A percentile compares a stretch with the other conserved stretches of the same genome.
phyloP scores from a whole-genome alignment of 768 basidiomycete species.

The Boletus reticulatus region DNA sequence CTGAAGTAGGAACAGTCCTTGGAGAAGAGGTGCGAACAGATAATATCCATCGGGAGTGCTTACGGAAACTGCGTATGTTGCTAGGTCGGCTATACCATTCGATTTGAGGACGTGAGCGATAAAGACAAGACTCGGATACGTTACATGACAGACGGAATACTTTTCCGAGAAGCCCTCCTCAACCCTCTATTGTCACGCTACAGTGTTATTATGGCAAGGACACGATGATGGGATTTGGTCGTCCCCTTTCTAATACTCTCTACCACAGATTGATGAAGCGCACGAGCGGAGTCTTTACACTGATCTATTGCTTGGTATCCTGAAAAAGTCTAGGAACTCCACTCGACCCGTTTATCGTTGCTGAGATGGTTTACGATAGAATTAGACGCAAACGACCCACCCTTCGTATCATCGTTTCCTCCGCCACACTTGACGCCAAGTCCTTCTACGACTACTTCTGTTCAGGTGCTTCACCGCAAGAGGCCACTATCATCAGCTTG shows the following conservation, averaged over 20 bases:
- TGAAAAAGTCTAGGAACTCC: constrained; percentile 74
- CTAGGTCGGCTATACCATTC: constrained; percentile 96
- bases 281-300: constrained; percentile 97
- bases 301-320: constrained; percentile 83
- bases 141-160: constrained; percentile 98
- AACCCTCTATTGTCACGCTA: constrained; percentile 92
- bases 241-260: background rate
- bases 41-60: background rate
- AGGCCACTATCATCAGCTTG: constrained; percentile 81
- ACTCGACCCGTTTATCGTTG: background rate
- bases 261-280: constrained; percentile 86
- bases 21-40: constrained; percentile 72
- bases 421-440: constrained; percentile 92
- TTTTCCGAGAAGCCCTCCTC: constrained; percentile 89
- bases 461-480: constrained; percentile 54
- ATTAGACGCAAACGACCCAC: constrained; percentile 90
- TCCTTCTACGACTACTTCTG: constrained; percentile 90
- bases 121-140: constrained; percentile 85
- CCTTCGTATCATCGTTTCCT: constrained; percentile 89
- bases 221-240: background rate
- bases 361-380: constrained; percentile 39
- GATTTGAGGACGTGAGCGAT: constrained; percentile 91
- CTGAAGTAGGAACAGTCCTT: constrained; percentile 85
- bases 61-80: constrained; percentile 2
- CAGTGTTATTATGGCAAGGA: constrained; percentile 88